Base-by-base conservation (phyloP, 164 flowering plant species). In the Platanus orientalis region DNA sequence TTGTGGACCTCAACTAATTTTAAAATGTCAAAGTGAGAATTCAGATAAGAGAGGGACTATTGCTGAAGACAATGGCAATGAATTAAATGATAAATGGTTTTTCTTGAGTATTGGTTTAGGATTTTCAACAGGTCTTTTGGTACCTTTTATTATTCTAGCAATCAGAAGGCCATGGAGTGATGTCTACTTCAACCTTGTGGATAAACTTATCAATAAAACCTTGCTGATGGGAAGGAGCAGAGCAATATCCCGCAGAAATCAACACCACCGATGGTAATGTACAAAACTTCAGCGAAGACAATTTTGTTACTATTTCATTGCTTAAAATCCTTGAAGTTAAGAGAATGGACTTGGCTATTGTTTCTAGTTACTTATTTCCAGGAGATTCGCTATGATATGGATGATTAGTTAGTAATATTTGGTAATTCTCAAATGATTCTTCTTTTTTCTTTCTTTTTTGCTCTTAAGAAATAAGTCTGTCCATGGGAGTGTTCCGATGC, bases 21-120 rank as follows among this genome's bases (percentile, higher is more conserved):
- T 51, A 10, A 65, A 44, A 20, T 76, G 80, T 47, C 42, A 36
- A 39, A 30, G 11, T 24, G 58, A 56, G 11, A 66, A 59, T 26
- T 20, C 65, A 4, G 52, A 48, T 25, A 34, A 25, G 11, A 61
- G 61, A 32, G 65, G 1, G 2, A 54, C 54, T 23, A 55, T 3
- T 6, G 54, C 59, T 11, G 69, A 36, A 6, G 54, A 50, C 5
- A 29, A 4, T 16, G 74, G 25, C 0, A 57, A 65, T 64, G 66
- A 42, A 3, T 47, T 72, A 17, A 58, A 62, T 16, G 78, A 69
- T 30, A 16, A 47, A 24, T 71, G 82, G 83, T 74, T 79, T 53
- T 77, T 64, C 54, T 47, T 71, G 62, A 75, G 83, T 29, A 20
- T 75, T 27, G 81, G 77, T 4, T 6, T 75, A 30, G 87, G 87